phyloP scores from a whole-genome alignment of 805 yeast genomes.

The Vanderwaltozyma yarrowii region DNA sequence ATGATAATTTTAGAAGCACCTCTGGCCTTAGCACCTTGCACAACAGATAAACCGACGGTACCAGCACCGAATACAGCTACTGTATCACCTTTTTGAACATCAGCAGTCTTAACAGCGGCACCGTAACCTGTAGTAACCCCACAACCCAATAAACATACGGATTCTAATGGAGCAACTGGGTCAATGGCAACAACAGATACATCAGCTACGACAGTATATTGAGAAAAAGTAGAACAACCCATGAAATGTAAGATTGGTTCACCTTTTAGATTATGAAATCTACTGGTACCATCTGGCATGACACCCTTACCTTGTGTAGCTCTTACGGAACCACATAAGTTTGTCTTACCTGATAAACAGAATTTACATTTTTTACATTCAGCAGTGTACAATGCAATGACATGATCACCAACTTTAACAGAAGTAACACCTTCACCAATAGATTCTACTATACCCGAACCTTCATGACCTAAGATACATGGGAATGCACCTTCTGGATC shows the following conservation, averaged over 20 bases:
- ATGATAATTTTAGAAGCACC: constrained; percentile 76
- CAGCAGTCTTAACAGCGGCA: constrained; percentile 89
- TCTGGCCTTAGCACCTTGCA: constrained; percentile 85
- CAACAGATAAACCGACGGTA: constrained; percentile 91
- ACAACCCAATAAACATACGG: constrained; percentile 90
- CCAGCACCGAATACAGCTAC: constrained; percentile 98
- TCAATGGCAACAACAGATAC: constrained; percentile 91
- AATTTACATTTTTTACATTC: constrained; percentile 94
- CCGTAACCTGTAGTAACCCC: constrained; percentile 99
- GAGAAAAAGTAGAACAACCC: constrained; percentile 97
- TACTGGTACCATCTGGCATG: constrained; percentile 95
- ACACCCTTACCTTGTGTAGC: constrained; percentile 98
- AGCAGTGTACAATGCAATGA: constrained; percentile 89
- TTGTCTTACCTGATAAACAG: constrained; percentile 92
- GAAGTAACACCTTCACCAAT: constrained; percentile 88
- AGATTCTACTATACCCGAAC: constrained; percentile 93
- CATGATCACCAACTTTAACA: constrained; percentile 90
- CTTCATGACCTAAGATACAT: constrained; percentile 90
- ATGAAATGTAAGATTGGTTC: constrained; percentile 80
- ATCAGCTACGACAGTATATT: constrained; percentile 96
- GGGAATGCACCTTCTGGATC: constrained; percentile 98
- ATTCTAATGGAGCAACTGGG: constrained; percentile 71
- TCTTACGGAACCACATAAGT: constrained; percentile 90
- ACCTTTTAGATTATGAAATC: constrained; percentile 76
- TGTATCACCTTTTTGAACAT: constrained; percentile 78